These are phyloP conservation scores for Furculomyces boomerangus DNA, from an alignment of 371 early-diverging fungal genomes.

Conservation along the genomic window DNA sequence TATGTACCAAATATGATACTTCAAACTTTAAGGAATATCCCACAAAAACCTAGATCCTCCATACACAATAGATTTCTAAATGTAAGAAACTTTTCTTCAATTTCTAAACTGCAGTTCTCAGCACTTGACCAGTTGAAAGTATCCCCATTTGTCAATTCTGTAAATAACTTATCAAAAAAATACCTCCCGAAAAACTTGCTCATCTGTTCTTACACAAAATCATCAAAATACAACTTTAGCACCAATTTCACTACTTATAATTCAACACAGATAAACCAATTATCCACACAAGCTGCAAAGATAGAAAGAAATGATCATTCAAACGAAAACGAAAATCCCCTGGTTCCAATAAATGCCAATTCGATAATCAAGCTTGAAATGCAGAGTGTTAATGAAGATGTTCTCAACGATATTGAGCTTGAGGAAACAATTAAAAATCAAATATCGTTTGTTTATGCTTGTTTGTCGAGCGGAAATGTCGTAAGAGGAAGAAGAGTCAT, in stretches of 20 bases:
- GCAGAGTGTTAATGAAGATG: background rate
- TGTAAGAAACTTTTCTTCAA: no score
- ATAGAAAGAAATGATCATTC: background rate
- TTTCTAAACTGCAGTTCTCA: no score
- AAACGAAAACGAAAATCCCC: background rate
- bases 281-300: background rate
- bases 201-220: background rate
- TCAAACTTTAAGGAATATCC: no score
- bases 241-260: background rate
- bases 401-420: constrained; percentile 7
- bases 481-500: constrained; percentile 63
- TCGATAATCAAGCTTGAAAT: background rate
- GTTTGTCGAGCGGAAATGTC: constrained; percentile 48
- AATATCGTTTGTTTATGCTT: constrained; percentile 53
- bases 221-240: background rate
- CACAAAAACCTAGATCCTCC: no score
- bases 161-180: background rate
- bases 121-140: no score
- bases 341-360: background rate
- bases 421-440: constrained; percentile 25
- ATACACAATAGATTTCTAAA: no score
- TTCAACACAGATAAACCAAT: background rate
- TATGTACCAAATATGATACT: no score
- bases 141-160: no score
- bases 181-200: background rate